Conservation (phyloP, 805 yeast species). For the Osmozyma mogii region DNA sequence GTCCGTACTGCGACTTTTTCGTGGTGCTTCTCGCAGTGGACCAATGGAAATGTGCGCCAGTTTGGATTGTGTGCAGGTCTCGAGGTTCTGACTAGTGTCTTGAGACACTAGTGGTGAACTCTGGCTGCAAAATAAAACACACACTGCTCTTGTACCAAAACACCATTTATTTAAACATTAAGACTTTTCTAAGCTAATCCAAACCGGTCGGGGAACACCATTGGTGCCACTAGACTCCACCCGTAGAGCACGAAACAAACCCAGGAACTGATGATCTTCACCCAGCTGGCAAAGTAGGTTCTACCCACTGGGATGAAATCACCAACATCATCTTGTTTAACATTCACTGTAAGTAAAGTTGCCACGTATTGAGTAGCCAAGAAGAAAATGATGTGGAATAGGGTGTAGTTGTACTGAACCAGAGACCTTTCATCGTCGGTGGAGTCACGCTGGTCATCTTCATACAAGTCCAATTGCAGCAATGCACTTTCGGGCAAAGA, state of each 20-base stretch:
- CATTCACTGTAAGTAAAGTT: slow-evolving; percentile 85
- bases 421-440: slow-evolving; percentile 52
- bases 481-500: slow-evolving; percentile 90
- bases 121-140: too few relatives aligned
- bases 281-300: slow-evolving; percentile 93
- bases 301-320: slow-evolving; percentile 96
- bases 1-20: too few relatives aligned
- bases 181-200: too few relatives aligned
- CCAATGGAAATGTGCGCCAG: too few relatives aligned
- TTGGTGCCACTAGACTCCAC: slow-evolving; percentile 92
- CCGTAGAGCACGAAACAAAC: slow-evolving; percentile 76
- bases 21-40: too few relatives aligned
- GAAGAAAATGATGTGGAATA: slow-evolving; percentile 87
- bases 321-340: slow-evolving; percentile 72
- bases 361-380: slow-evolving; percentile 97
- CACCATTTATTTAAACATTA: too few relatives aligned
- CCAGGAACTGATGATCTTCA: slow-evolving; percentile 89
- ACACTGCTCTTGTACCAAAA: too few relatives aligned
- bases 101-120: too few relatives aligned
- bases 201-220: slow-evolving; percentile 84
- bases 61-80: too few relatives aligned
- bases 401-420: slow-evolving; percentile 75
- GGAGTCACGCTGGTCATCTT: slow-evolving; percentile 24
- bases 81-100: too few relatives aligned
- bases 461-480: slow-evolving; percentile 57